Evolutionary conservation across 2,329 filamentous ascomycete genomes (phyloP).

Genomic region (Corinectria fuckeliana): DNA sequence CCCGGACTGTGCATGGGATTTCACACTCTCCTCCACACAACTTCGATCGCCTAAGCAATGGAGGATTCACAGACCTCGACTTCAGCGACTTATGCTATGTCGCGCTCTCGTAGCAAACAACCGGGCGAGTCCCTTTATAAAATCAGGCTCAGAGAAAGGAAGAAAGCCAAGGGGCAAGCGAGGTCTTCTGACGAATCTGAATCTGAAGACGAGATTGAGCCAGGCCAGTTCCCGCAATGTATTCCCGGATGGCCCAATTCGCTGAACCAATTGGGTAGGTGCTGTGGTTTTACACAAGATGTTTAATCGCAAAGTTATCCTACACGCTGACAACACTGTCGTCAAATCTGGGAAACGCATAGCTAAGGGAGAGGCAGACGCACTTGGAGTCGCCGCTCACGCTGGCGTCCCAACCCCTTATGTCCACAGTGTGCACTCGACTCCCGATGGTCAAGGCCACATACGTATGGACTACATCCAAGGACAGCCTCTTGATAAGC

Average conservation of each 20-base stretch:
- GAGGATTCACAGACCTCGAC: not conserved
- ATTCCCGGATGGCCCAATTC: not conserved
- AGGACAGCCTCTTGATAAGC: slow-evolving; percentile 34
- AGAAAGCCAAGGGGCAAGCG: slow-evolving; percentile 25
- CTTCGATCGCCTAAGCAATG: slow-evolving; percentile 1
- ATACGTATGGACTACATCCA: slow-evolving; percentile 38
- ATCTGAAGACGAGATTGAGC: slow-evolving; percentile 33
- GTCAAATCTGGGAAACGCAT: slow-evolving; percentile 37
- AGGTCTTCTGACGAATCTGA: slow-evolving; percentile 33
- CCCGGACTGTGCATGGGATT: too few relatives aligned
- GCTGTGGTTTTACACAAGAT: slow-evolving; percentile 29
- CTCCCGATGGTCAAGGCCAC: slow-evolving; percentile 21
- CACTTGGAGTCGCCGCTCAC: slow-evolving; percentile 26
- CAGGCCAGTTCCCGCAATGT: slow-evolving; percentile 22
- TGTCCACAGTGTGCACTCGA: slow-evolving; percentile 22
- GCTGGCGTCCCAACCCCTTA: slow-evolving; percentile 33
- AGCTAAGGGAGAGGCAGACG: slow-evolving; percentile 36
- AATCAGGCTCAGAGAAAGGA: slow-evolving; percentile 22
- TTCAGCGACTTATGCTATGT: slow-evolving; percentile 16
- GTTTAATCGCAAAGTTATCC: slow-evolving; percentile 31
- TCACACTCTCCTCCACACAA: too few relatives aligned
- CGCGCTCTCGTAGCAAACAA: slow-evolving; percentile 26
- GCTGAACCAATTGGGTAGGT: slow-evolving; percentile 24
- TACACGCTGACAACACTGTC: slow-evolving; percentile 32
- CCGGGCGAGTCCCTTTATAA: slow-evolving; percentile 22